phyloP scores from a whole-genome alignment of 208 protist species.

The Crithidia mellificae region DNA sequence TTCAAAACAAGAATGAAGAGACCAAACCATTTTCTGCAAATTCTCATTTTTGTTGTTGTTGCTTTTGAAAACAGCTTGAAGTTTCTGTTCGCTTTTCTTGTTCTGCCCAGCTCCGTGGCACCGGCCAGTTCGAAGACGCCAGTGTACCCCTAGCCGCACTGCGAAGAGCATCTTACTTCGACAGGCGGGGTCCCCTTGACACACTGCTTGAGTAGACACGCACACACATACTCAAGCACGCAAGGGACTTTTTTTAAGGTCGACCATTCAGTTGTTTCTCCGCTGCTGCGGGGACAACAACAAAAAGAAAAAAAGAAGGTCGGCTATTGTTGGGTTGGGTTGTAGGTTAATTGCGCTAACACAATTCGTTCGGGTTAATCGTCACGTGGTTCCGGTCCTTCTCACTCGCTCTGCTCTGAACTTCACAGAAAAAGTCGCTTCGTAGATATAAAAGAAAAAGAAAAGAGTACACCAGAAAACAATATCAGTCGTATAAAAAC shows the following conservation, averaged over 20 bases:
- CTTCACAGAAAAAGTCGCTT: neutral
- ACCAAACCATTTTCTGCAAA: neutral
- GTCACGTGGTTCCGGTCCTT: slow-evolving; percentile 1
- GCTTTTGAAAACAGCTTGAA: neutral
- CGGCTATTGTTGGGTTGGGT: neutral
- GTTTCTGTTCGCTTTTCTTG: neutral
- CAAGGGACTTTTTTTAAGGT: too few relatives aligned
- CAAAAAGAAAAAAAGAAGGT: too few relatives aligned
- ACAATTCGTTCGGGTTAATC: slow-evolving; percentile 30
- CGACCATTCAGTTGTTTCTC: neutral
- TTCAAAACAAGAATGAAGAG: neutral
- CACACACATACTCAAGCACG: slow-evolving; percentile 15
- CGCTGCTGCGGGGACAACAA: too few relatives aligned
- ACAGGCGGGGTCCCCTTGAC: slow-evolving; percentile 24
- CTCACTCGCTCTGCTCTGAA: neutral
- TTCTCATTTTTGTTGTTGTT: too few relatives aligned
- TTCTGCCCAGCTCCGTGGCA: slow-evolving; percentile 13
- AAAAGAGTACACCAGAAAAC: slow-evolving; percentile 3
- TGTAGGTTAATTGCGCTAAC: slow-evolving; percentile 18
- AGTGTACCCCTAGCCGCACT: slow-evolving; percentile 38
- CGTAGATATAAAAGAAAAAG: neutral
- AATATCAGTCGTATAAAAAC: slow-evolving; percentile 1
- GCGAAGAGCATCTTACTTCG: slow-evolving; percentile 37
- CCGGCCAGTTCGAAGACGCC: slow-evolving; percentile 36
- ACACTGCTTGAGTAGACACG: slow-evolving; percentile 16